A percentile compares a stretch with the other conserved stretches of the same genome.
Evolutionary conservation across 2,329 filamentous ascomycete genomes (phyloP).

Genomic region (Exophiala xenobiotica): DNA sequence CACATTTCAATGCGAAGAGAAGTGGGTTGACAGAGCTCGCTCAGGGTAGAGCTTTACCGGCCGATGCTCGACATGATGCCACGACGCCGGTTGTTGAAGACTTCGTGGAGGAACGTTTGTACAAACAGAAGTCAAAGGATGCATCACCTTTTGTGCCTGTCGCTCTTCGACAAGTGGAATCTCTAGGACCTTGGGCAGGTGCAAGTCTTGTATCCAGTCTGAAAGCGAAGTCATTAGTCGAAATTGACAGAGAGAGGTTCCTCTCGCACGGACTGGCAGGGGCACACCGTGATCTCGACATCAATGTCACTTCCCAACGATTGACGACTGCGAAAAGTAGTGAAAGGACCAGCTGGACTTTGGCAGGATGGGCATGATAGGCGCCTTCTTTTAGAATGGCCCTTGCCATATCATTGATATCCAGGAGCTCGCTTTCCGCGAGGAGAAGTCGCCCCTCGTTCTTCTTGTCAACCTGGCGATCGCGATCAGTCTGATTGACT

Average conservation of each 20-base stretch:
- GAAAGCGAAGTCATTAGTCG: conserved; percentile 60
- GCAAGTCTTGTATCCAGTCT: conserved; percentile 61
- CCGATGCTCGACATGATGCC: conserved; percentile 31
- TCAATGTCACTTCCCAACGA: conserved; percentile 39
- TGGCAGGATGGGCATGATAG: conserved; percentile 47
- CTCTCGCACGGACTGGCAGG: conserved; percentile 50
- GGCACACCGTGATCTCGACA: conserved; percentile 45
- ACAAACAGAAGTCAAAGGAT: conserved; percentile 47
- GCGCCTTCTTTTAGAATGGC: neutral
- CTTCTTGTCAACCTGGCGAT: conserved; percentile 1
- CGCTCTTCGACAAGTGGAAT: conserved; percentile 55
- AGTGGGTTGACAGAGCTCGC: conserved; percentile 34
- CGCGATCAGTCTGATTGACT: neutral
- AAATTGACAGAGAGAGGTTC: conserved; percentile 65
- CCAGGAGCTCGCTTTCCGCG: neutral
- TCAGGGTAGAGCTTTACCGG: conserved; percentile 20
- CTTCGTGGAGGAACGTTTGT: conserved; percentile 59
- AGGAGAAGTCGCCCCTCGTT: neutral
- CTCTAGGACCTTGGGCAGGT: conserved; percentile 64
- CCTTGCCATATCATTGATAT: neutral
- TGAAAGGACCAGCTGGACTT: conserved; percentile 51
- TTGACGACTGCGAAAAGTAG: conserved; percentile 35
- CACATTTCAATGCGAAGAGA: conserved; percentile 35
- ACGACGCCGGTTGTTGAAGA: conserved; percentile 53
- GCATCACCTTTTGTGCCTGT: conserved; percentile 40